Evolutionary conservation across 257 asterid genomes (phyloP), one percentile per base, ranked within the genome.

Genomic region (Cruciata laevipes): DNA sequence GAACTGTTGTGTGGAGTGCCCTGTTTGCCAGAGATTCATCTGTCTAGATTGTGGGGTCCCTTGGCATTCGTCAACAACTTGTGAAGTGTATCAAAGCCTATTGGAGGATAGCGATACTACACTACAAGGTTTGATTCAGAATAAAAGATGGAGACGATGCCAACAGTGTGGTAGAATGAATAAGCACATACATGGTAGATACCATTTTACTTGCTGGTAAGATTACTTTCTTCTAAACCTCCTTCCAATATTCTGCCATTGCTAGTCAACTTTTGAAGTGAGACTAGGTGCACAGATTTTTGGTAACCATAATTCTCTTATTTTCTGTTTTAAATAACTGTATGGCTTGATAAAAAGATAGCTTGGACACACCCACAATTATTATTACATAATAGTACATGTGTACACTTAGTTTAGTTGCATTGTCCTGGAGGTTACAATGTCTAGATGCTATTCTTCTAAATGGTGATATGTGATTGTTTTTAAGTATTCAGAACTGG

Each of bases 41-140:
- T 93, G 98, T 70, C 77, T 86, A 53, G 89, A 86, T 63, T 93
- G 98, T 80, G 79, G 67, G 75, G 94, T 86, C 51, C 96, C 90
- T 42, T 90, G 98, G 97, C 98, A 93, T 78, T 80, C 89, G 10
- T 90, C 91, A 23, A 75, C 86, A 85, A 88, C 89, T 4, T 93
- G 98, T 66, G 90, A 82, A 68, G 95, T 83, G 74, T 88, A 86
- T 68, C 98, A 77, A 64, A 77, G 69, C 65, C 81, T 86, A 59
- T 56, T 72, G 70, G 97, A 84, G 78, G 96, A 87, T 74, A 84
- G 95, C 71, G 92, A 80, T 69, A 49, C 76, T 52, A 77, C 95
- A 12, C 70, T 81, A 80, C 87, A 75, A 57, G 78, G 70, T 68
- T 57, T 84, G 73, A 84, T 85, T 25, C 90, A 63, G 24, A 77